Evolutionary conservation across 768 basidiomycete genomes (phyloP), one percentile per base, ranked within the genome.

Genomic region (Suillus plorans): DNA sequence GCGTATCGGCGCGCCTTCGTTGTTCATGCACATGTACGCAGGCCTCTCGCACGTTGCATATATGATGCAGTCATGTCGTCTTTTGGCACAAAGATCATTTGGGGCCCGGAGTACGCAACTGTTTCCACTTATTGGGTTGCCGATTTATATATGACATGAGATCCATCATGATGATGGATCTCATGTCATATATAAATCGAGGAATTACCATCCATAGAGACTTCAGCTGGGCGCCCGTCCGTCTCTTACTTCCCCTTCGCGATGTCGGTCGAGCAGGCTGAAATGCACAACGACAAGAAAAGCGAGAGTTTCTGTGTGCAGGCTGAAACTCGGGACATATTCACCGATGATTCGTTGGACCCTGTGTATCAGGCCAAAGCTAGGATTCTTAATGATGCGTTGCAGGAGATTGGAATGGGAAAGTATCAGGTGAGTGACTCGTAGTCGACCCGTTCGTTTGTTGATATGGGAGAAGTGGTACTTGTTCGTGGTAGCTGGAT

Each of bases 321-420:
- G 13, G 57, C 36, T 6, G 65, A 63, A 47, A 76, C 68, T 1
- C 63, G 66, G 57, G 73, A 77, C 37, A 63, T 76, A 13, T 77
- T 65, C 36, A 69, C 72, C 28, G 74, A 74, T 5, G 63, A 68
- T 39, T 42, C 69, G 10, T 42, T 88, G 53, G 86, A 89, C 65
- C 85, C 85, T 0, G 77, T 87, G 1, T 89, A 89, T 66, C 80
- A 81, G 67, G 84, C 80, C 37, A 89, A 89, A 66, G 84, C 86
- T 2, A 74, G 77, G 8, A 77, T 88, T 10, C 73, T 89, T 62
- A 89, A 88, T 65, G 76, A 80, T 64, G 88, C 87, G 0, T 76
- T 89, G 12, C 86, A 88, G 70, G 83, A 89, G 25, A 85, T 89
- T 37, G 88, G 88, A 18, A 89, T 89, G 86, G 88, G 88, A n/a